Evolutionary conservation across 164 flowering plant species (phyloP).

Genomic region (Kalanchoe fedtschenkoi): DNA sequence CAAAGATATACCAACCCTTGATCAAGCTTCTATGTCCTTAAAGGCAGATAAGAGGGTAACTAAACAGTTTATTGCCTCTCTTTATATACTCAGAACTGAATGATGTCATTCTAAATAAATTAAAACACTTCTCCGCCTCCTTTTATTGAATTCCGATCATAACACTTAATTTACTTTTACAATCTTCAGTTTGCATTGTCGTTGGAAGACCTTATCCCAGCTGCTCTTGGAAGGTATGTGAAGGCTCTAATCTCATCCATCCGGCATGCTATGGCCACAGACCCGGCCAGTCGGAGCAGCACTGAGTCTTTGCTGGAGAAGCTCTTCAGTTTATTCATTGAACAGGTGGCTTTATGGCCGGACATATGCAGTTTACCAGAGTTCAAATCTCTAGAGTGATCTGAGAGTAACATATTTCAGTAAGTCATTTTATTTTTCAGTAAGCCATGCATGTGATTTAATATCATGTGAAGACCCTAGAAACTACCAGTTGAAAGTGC

Average conservation of each 20-base stretch:
- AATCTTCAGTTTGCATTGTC: constrained; percentile 77
- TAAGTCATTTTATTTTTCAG: constrained; percentile 19
- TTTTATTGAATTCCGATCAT: not conserved
- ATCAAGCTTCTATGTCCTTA: constrained; percentile 72
- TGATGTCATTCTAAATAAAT: not conserved
- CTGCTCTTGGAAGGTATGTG: constrained; percentile 77
- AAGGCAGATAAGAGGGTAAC: constrained; percentile 90
- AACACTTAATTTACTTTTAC: constrained; percentile 11
- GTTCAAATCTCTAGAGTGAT: constrained; percentile 48
- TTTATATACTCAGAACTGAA: not conserved
- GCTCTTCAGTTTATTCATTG: constrained; percentile 74
- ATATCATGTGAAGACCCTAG: not conserved
- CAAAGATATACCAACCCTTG: constrained; percentile 68
- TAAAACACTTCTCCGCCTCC: not conserved
- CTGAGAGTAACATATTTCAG: constrained; percentile 69
- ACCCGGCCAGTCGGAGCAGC: constrained; percentile 19
- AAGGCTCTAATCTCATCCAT: constrained; percentile 51
- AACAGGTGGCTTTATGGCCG: constrained; percentile 76
- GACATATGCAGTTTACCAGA: constrained; percentile 74
- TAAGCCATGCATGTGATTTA: not conserved
- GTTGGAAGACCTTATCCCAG: constrained; percentile 93
- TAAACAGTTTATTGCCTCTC: not conserved
- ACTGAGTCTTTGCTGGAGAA: constrained; percentile 61
- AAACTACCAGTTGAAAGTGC: too few relatives aligned
- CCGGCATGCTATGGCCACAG: constrained; percentile 26